phyloP scores from a whole-genome alignment of 345 rosid genomes.

The Diplotaxis tenuifolia region DNA sequence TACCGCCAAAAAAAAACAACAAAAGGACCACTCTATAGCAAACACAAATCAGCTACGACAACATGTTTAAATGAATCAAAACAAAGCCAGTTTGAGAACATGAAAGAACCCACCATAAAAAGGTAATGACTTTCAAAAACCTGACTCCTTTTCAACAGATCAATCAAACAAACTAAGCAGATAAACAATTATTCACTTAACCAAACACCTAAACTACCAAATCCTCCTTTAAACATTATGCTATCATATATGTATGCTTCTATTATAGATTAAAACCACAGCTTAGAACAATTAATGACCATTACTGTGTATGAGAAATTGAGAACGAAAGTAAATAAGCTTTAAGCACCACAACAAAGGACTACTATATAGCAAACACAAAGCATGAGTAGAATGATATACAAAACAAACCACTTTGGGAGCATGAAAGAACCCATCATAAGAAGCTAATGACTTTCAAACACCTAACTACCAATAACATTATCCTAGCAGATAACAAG shows the following conservation, averaged over 20 bases:
- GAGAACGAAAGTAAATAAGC: not conserved
- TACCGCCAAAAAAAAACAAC: no score
- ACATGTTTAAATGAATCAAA: not conserved
- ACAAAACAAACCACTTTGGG: not conserved
- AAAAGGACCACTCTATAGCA: not conserved
- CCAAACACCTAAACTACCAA: no score
- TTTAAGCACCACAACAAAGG: not conserved
- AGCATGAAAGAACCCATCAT: not conserved
- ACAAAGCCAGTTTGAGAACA: no score
- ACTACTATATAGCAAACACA: not conserved
- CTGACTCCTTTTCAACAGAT: not conserved
- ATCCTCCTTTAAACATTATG: no score
- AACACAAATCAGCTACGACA: conserved; percentile 3
- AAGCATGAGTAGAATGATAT: not conserved
- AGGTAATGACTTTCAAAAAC: no score
- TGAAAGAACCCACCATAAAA: no score
- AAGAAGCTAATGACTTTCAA: not conserved
- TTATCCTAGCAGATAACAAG: not conserved
- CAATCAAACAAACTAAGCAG: not conserved
- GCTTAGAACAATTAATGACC: not conserved
- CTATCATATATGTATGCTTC: no score
- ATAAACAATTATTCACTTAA: not conserved
- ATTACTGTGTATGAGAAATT: not conserved
- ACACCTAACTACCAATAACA: not conserved
- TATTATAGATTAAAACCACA: no score